Conservation (phyloP, 257 asterid species). For the Solanum megistacrolobum region DNA sequence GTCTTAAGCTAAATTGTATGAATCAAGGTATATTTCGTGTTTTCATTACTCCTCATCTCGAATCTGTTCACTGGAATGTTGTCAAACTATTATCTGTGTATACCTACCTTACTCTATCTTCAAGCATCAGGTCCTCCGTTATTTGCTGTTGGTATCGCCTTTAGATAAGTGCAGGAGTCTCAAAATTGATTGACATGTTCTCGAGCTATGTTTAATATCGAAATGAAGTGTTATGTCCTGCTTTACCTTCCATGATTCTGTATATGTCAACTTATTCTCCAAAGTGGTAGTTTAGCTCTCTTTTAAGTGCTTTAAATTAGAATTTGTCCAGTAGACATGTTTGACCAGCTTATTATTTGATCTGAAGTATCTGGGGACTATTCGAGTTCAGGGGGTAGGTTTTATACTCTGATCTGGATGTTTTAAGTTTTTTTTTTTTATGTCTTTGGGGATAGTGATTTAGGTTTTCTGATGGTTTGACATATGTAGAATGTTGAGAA, state of each 20-base stretch:
- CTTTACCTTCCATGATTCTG: no score
- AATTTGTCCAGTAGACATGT: background rate
- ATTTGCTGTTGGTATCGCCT: background rate
- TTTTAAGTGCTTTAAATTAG: background rate
- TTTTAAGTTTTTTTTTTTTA: no score
- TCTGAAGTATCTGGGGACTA: background rate
- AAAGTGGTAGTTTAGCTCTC: background rate
- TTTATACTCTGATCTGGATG: background rate
- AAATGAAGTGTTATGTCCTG: no score
- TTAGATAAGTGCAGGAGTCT: background rate
- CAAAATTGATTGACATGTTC: no score
- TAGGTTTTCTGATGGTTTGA: background rate
- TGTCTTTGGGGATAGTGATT: background rate
- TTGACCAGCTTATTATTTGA: background rate
- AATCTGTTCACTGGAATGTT: no score
- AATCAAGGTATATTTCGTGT: background rate
- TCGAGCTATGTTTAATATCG: no score
- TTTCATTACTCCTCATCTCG: background rate
- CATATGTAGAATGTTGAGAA: background rate
- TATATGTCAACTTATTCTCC: background rate
- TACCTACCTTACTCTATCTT: background rate
- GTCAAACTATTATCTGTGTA: background rate
- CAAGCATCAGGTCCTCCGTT: background rate
- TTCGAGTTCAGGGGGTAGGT: background rate
- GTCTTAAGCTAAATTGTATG: background rate